Percentiles rank a stretch among this genome's conserved stretches.
Conservation (phyloP, 1,284 basidiomycete species). For the Gomphus bonarii region DNA sequence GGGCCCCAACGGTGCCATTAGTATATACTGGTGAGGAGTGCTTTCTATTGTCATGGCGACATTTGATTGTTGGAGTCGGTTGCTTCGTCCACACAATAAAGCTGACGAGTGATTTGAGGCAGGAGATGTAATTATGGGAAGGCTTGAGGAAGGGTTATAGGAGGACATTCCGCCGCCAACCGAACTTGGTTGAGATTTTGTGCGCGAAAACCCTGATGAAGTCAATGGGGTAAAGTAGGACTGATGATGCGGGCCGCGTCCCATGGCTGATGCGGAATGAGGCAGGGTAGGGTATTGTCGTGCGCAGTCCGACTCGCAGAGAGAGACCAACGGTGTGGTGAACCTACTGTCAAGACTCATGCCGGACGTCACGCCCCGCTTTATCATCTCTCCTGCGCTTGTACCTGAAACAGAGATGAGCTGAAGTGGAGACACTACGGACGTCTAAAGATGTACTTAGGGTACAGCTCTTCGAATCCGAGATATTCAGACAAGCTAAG, state of each 20-base stretch:
- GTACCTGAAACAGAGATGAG: constrained; percentile 8
- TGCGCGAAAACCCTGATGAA: background rate
- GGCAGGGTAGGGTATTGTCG: constrained; percentile 7
- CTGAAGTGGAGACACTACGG: background rate
- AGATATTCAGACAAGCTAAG: constrained; percentile 5
- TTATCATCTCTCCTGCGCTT: constrained; percentile 3
- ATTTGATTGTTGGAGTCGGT: constrained; percentile 4
- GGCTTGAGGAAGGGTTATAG: constrained; percentile 6
- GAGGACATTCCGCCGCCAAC: constrained; percentile 3
- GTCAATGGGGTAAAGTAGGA: constrained; percentile 8
- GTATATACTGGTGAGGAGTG: constrained; percentile 16
- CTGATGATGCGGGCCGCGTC: background rate
- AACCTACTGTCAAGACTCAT: background rate
- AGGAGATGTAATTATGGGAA: constrained; percentile 8
- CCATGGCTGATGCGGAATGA: constrained; percentile 7
- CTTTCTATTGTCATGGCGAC: constrained; percentile 18
- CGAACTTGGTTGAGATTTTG: constrained; percentile 6
- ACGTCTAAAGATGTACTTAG: background rate
- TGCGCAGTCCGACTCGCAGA: background rate
- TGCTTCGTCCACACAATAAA: background rate
- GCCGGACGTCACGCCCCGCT: background rate
- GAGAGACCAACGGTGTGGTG: background rate
- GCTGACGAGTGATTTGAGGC: constrained; percentile 1
- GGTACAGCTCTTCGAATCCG: background rate
- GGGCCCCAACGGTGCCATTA: constrained; percentile 18